Evolutionary conservation across 225 moss, liverwort and hornwort genomes (phyloP).

Genomic region (Anthoceros angustus): DNA sequence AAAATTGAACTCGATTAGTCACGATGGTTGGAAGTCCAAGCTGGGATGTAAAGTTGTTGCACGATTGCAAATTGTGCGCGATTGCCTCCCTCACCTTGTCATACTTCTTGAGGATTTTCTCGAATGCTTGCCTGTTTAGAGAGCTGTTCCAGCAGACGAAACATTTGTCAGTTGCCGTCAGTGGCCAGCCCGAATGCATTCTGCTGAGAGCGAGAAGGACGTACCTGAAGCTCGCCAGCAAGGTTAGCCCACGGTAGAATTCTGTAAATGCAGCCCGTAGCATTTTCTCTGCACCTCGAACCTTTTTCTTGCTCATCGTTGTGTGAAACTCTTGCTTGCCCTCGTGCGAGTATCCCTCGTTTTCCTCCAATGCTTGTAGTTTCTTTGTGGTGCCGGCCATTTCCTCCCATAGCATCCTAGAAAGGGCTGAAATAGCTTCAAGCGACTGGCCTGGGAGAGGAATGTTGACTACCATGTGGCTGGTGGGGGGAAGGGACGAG

Average conservation of each 20-base stretch:
- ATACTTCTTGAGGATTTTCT: slow-evolving; percentile 65
- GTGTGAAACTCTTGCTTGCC: not conserved
- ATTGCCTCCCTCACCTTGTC: slow-evolving; percentile 27
- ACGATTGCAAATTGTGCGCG: not conserved
- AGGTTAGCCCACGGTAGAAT: slow-evolving; percentile 45
- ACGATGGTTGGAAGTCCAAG: not conserved
- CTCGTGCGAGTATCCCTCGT: not conserved
- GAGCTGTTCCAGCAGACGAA: slow-evolving; percentile 22
- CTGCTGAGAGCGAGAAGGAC: not conserved
- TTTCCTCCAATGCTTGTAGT: slow-evolving; percentile 12
- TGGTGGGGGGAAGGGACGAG: not conserved
- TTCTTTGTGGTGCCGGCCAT: slow-evolving; percentile 11
- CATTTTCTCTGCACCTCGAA: slow-evolving; percentile 35
- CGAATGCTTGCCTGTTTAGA: slow-evolving; percentile 49
- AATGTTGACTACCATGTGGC: not conserved
- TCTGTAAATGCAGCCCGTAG: slow-evolving; percentile 46
- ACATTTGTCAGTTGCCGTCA: not conserved
- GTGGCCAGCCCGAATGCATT: not conserved
- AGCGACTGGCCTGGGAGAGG: not conserved
- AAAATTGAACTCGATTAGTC: not conserved
- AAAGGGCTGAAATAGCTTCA: not conserved
- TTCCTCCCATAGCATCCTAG: slow-evolving; percentile 2
- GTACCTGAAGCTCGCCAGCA: slow-evolving; percentile 60
- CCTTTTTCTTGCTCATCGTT: slow-evolving; percentile 15
- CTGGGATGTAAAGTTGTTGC: not conserved